Conservation (phyloP, 2,329 filamentous ascomycete species). For the Penicillium crustosum region DNA sequence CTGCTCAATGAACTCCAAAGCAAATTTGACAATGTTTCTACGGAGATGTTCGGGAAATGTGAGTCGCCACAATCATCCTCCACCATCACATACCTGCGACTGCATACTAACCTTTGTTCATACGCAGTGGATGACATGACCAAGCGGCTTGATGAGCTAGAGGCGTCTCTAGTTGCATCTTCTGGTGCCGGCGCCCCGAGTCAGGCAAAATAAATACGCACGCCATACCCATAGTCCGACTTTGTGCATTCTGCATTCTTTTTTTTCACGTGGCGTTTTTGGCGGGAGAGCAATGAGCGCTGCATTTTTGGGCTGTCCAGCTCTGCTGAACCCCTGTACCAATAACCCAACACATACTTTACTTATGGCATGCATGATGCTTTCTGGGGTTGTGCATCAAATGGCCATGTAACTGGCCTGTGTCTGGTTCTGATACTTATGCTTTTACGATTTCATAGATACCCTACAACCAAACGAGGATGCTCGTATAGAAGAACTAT, state of each 20-base stretch:
- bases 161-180: conserved; percentile 66
- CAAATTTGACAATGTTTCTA: conserved; percentile 82
- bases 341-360: neutral
- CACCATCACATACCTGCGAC: neutral
- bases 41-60: conserved; percentile 89
- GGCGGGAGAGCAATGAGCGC: neutral
- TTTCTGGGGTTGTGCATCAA: neutral
- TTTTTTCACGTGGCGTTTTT: conserved; percentile 7
- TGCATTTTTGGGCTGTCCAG: neutral
- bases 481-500: neutral
- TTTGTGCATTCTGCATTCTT: neutral
- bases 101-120: neutral
- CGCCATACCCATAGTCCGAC: neutral
- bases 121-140: conserved; percentile 89
- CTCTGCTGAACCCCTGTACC: neutral
- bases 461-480: conserved; percentile 18
- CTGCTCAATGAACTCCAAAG: conserved; percentile 78
- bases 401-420: neutral
- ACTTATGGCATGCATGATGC: neutral
- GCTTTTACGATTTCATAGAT: conserved; percentile 18
- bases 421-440: conserved; percentile 3
- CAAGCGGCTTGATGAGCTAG: conserved; percentile 77
- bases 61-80: conserved; percentile 35
- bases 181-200: conserved; percentile 35
- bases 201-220: conserved; percentile 16